Percentiles rank a stretch among this genome's conserved stretches.
These are phyloP conservation scores for Ophiocordyceps camponoti-floridani DNA, from an alignment of 2,329 filamentous ascomycete species.

Conservation along the genomic window DNA sequence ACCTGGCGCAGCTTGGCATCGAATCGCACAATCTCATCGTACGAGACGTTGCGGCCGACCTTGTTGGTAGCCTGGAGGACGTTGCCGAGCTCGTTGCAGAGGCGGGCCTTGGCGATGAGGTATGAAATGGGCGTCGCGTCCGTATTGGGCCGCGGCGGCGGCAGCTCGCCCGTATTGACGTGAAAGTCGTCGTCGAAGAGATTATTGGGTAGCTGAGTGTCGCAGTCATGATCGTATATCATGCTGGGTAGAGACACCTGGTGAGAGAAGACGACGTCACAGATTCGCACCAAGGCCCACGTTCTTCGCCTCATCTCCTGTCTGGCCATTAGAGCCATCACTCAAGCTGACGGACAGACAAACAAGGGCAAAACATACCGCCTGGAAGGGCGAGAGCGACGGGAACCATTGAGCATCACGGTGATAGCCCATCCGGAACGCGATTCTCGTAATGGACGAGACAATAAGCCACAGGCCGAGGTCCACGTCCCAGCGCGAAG, in stretches of 20 bases:
- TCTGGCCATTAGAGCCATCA: constrained; percentile 2
- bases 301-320: constrained; percentile 53
- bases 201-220: constrained; percentile 58
- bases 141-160: constrained; percentile 45
- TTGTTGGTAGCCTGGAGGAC: constrained; percentile 49
- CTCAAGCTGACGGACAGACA: neutral
- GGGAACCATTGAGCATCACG: constrained; percentile 61
- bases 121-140: constrained; percentile 65
- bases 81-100: constrained; percentile 51
- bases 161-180: constrained; percentile 47
- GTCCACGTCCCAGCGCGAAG: constrained; percentile 56
- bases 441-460: constrained; percentile 36
- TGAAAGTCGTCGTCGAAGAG: constrained; percentile 68
- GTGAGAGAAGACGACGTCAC: constrained; percentile 62
- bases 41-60: constrained; percentile 35
- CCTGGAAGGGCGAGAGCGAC: constrained; percentile 54
- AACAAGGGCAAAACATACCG: constrained; percentile 20
- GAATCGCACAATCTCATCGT: constrained; percentile 46
- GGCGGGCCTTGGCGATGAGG: constrained; percentile 55
- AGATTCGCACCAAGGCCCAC: constrained; percentile 55
- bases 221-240: constrained; percentile 57
- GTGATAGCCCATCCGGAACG: constrained; percentile 59
- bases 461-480: constrained; percentile 43
- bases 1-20: constrained; percentile 43
- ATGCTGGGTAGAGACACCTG: constrained; percentile 50